A percentile compares a stretch with the other conserved stretches of the same genome.
Evolutionary conservation across 495 filamentous ascomycete species (phyloP).

Genomic region (Penicillium herquei): DNA sequence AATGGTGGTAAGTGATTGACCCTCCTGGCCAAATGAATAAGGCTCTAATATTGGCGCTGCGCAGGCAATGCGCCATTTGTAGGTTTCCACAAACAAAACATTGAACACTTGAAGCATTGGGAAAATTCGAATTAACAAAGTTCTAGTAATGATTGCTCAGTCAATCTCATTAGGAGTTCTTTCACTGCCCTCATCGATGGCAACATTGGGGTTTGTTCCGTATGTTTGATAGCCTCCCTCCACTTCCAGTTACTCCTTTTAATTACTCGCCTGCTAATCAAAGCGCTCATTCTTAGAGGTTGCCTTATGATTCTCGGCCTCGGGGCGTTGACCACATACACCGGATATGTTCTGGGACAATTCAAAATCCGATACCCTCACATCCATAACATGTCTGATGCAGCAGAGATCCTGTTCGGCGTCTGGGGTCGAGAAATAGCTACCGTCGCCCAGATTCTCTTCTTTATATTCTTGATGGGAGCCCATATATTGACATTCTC

Average conservation of each 20-base stretch:
- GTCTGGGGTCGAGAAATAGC: slow-evolving; percentile 58
- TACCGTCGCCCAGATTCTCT: slow-evolving; percentile 56
- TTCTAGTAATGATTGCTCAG: slow-evolving; percentile 58
- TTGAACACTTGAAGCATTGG: background rate
- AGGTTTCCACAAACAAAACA: no score
- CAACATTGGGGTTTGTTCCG: slow-evolving; percentile 55
- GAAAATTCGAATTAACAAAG: background rate
- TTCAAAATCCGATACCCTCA: slow-evolving; percentile 33
- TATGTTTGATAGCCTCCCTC: slow-evolving; percentile 3
- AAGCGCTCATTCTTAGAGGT: no score
- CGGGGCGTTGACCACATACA: slow-evolving; percentile 57
- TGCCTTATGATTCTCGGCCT: slow-evolving; percentile 54
- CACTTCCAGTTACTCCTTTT: background rate
- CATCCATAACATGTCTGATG: slow-evolving; percentile 66
- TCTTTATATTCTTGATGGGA: slow-evolving; percentile 70
- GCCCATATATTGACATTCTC: slow-evolving; percentile 65
- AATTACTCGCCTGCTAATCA: background rate
- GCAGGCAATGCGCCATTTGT: background rate
- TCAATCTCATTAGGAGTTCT: slow-evolving; percentile 63
- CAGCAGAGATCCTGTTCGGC: slow-evolving; percentile 60
- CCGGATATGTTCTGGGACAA: slow-evolving; percentile 27
- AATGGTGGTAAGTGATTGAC: background rate
- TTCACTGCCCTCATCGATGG: slow-evolving; percentile 57
- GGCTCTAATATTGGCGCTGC: background rate
- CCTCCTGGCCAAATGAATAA: background rate